phyloP scores from a whole-genome alignment of 148 eudicot species.

The Talinum fruticosum region DNA sequence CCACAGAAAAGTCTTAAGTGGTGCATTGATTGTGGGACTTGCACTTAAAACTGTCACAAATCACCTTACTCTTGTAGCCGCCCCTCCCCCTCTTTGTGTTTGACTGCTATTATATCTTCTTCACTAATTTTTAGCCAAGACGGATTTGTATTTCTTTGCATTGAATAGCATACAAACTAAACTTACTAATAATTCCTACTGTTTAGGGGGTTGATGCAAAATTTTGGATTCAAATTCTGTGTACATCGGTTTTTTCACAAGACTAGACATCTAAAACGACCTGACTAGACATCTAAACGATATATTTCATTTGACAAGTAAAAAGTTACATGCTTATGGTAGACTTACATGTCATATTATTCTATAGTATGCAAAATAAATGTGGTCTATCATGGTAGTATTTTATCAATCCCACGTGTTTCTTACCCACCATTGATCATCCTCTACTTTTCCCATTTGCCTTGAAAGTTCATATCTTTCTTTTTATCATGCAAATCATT shows the following conservation, averaged over 20 bases:
- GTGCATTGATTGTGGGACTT: too few relatives aligned
- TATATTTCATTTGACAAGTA: too few relatives aligned
- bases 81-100: background rate
- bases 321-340: background rate
- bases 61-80: too few relatives aligned
- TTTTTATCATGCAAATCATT: slow-evolving; percentile 10
- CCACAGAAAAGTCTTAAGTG: background rate
- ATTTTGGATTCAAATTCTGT: too few relatives aligned
- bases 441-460: slow-evolving; percentile 14
- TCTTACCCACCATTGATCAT: slow-evolving; percentile 26
- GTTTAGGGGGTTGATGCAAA: too few relatives aligned
- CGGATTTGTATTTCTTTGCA: background rate
- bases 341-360: background rate
- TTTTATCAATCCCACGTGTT: slow-evolving; percentile 32
- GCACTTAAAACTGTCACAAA: too few relatives aligned
- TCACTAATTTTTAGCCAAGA: too few relatives aligned
- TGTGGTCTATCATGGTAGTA: slow-evolving; percentile 33
- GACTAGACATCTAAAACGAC: too few relatives aligned
- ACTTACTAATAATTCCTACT: too few relatives aligned
- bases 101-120: slow-evolving; percentile 1
- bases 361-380: background rate
- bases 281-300: too few relatives aligned
- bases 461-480: slow-evolving; percentile 3
- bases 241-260: too few relatives aligned
- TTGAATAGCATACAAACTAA: too few relatives aligned